phyloP scores from a whole-genome alignment of 2,329 filamentous ascomycete genomes.

The Dendryphion nanum region DNA sequence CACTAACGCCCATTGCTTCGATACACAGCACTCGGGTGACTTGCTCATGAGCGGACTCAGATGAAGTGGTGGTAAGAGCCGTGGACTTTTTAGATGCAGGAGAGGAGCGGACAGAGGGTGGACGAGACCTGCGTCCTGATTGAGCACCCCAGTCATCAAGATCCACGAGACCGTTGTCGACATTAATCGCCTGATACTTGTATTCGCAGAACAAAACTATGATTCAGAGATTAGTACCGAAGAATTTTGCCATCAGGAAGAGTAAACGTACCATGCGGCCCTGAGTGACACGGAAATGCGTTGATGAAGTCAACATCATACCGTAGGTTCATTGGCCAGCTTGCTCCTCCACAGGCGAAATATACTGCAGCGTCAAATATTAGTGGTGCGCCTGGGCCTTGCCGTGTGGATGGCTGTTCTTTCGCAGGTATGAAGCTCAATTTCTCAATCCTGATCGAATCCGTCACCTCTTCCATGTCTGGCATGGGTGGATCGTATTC shows the following conservation, averaged over 20 bases:
- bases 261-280: constrained; percentile 36
- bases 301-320: constrained; percentile 44
- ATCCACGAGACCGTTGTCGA: constrained; percentile 61
- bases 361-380: constrained; percentile 39
- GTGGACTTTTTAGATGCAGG: constrained; percentile 27
- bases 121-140: constrained; percentile 29
- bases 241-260: background rate
- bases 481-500: constrained; percentile 66
- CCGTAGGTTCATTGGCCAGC: constrained; percentile 38
- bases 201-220: constrained; percentile 70
- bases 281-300: constrained; percentile 42
- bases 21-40: constrained; percentile 67
- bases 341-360: constrained; percentile 41
- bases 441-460: constrained; percentile 69
- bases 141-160: constrained; percentile 63
- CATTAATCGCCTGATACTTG: constrained; percentile 56
- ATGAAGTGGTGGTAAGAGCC: constrained; percentile 18
- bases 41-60: constrained; percentile 29
- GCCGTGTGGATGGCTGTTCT: constrained; percentile 30
- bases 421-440: constrained; percentile 57
- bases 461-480: constrained; percentile 57
- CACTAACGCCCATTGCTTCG: constrained; percentile 69
- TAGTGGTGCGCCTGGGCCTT: constrained; percentile 30
- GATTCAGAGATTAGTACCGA: background rate
- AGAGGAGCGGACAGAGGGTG: constrained; percentile 30